Percentiles rank a stretch among this genome's conserved stretches.
phyloP scores from a whole-genome alignment of 805 yeast genomes.

The Helenozyma rhizophorensis region DNA sequence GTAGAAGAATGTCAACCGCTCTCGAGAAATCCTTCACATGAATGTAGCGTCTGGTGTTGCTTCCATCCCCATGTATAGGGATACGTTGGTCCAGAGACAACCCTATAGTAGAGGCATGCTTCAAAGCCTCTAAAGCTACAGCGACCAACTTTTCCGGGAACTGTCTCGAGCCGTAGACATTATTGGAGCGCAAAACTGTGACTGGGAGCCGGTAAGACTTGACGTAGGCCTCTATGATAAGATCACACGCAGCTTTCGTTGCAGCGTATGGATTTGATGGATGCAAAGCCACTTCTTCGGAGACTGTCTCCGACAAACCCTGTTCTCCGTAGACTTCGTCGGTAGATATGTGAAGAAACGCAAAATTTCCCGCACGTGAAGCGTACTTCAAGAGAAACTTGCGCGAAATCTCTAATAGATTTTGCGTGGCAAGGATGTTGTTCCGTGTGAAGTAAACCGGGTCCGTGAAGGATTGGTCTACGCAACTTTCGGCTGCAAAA shows the following conservation, averaged over 20 bases:
- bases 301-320: slow-evolving; percentile 12
- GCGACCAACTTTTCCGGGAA: slow-evolving; percentile 52
- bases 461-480: slow-evolving; percentile 45
- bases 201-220: slow-evolving; percentile 41
- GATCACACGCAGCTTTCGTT: slow-evolving; percentile 50
- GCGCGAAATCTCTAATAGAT: slow-evolving; percentile 32
- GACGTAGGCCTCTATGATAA: slow-evolving; percentile 43
- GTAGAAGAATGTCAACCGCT: slow-evolving; percentile 34
- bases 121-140: slow-evolving; percentile 9
- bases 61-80: slow-evolving; percentile 47
- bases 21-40: slow-evolving; percentile 38
- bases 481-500: slow-evolving; percentile 54
- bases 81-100: slow-evolving; percentile 17
- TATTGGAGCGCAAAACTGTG: slow-evolving; percentile 43
- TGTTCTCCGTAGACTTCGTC: slow-evolving; percentile 59
- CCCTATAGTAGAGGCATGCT: not conserved
- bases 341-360: slow-evolving; percentile 47
- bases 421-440: slow-evolving; percentile 46
- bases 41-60: slow-evolving; percentile 39
- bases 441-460: slow-evolving; percentile 42
- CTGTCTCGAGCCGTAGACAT: slow-evolving; percentile 51
- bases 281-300: slow-evolving; percentile 33
- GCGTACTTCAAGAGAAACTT: slow-evolving; percentile 8
- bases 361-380: slow-evolving; percentile 6
- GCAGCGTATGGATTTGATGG: slow-evolving; percentile 60